These are phyloP conservation scores for Salvia rosmarinus DNA, from an alignment of 257 asterid genomes.

Conservation along the genomic window DNA sequence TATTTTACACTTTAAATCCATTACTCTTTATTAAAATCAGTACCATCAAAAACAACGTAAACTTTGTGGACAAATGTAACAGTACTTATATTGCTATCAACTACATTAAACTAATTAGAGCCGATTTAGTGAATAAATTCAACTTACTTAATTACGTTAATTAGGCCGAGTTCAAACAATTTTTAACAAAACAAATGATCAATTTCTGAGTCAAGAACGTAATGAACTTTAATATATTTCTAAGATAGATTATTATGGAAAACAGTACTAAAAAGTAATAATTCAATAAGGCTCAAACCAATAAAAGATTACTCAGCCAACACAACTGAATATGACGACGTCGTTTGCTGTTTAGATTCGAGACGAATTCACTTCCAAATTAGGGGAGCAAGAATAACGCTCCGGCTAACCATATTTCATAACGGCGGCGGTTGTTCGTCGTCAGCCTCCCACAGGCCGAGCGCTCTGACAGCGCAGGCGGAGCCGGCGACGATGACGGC, in stretches of 20 bases:
- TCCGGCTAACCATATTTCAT: slow-evolving; percentile 12
- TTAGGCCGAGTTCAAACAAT: too few species aligned
- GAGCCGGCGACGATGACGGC: slow-evolving; percentile 53
- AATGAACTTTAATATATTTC: not conserved
- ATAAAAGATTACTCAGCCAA: not conserved
- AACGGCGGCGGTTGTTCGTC: slow-evolving; percentile 30
- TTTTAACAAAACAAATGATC: not conserved
- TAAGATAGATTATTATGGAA: not conserved
- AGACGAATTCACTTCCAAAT: not conserved
- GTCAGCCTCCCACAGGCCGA: slow-evolving; percentile 59
- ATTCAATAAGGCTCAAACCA: not conserved
- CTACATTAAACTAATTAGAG: not conserved
- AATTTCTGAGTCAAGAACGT: not conserved
- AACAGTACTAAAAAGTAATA: not conserved
- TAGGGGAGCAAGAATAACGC: slow-evolving; percentile 5
- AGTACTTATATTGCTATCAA: not conserved
- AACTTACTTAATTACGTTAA: not conserved
- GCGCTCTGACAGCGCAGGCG: slow-evolving; percentile 62
- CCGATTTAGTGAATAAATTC: not conserved
- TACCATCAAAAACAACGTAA: too few species aligned
- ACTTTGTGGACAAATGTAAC: too few species aligned
- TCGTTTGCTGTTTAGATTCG: not conserved
- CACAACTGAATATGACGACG: not conserved
- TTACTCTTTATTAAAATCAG: too few species aligned
- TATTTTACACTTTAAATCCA: too few species aligned